Conservation (phyloP, 2,329 filamentous ascomycete species). For the Aureobasidium sp. region DNA sequence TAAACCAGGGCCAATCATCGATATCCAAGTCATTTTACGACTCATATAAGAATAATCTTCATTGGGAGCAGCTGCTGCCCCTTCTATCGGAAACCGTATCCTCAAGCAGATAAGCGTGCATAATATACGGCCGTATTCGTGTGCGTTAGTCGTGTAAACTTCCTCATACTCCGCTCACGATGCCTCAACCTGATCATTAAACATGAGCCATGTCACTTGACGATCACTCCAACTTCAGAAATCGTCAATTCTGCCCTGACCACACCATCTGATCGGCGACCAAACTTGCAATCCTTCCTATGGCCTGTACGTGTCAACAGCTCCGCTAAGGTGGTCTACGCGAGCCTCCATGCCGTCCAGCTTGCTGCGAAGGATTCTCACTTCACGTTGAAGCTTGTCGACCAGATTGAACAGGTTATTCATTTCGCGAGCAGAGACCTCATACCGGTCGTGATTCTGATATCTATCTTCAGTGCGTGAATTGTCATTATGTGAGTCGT, state of each 20-base stretch:
- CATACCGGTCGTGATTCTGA: slow-evolving; percentile 1
- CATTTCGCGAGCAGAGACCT: slow-evolving; percentile 1
- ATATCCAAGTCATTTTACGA: no score
- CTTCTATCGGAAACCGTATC: background rate
- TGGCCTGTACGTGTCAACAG: slow-evolving; percentile 10
- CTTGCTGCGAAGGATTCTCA: slow-evolving; percentile 6
- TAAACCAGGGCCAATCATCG: background rate
- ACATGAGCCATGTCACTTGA: background rate
- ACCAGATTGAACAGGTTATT: background rate
- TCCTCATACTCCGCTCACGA: background rate
- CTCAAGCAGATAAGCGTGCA: background rate
- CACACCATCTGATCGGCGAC: no score
- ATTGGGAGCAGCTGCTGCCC: background rate
- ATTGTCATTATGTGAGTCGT: background rate
- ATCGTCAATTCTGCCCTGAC: no score
- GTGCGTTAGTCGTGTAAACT: background rate
- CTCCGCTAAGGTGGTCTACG: slow-evolving; percentile 1
- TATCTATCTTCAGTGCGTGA: background rate
- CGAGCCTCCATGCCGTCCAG: slow-evolving; percentile 4
- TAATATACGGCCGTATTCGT: background rate
- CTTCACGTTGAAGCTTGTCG: slow-evolving; percentile 1
- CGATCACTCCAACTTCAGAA: no score
- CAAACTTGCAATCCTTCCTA: background rate
- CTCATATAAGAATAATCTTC: background rate
- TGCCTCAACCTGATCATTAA: background rate